These are phyloP conservation scores for Hortiboletus campestris DNA, from an alignment of 768 basidiomycete genomes.

Conservation along the genomic window DNA sequence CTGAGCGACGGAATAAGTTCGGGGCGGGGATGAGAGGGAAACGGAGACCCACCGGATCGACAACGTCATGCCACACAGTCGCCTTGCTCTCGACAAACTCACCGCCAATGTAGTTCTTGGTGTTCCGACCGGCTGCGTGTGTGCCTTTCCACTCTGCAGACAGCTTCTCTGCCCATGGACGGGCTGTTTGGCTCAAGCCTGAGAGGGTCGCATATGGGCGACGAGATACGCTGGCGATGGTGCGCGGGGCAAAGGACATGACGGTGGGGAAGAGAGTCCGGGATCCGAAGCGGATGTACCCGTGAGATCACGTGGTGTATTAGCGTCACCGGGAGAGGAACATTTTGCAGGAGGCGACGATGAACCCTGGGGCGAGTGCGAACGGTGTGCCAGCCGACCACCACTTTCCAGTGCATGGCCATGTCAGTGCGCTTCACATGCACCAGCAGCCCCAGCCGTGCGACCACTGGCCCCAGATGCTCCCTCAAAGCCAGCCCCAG, in stretches of 20 bases:
- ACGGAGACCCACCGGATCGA: constrained; percentile 72
- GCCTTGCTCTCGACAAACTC: constrained; percentile 83
- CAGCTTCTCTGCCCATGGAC: constrained; percentile 63
- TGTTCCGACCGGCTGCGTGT: constrained; percentile 76
- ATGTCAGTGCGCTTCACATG: constrained; percentile 6
- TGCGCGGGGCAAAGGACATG: constrained; percentile 24
- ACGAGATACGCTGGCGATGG: constrained; percentile 12
- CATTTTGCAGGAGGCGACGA: constrained; percentile 3
- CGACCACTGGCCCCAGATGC: constrained; percentile 24
- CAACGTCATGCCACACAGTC: constrained; percentile 78
- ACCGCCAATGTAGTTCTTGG: constrained; percentile 91
- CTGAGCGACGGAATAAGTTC: constrained; percentile 37
- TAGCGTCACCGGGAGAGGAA: neutral
- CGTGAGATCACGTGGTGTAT: constrained; percentile 14
- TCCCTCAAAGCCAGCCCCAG: constrained; percentile 28
- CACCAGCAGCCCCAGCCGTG: neutral
- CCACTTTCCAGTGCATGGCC: constrained; percentile 9
- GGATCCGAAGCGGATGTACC: constrained; percentile 4
- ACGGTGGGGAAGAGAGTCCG: neutral
- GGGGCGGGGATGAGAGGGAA: neutral
- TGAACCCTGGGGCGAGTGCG: constrained; percentile 16
- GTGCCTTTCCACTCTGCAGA: constrained; percentile 86
- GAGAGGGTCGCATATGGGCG: constrained; percentile 47
- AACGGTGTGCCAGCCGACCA: constrained; percentile 19
- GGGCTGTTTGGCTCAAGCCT: constrained; percentile 54